phyloP scores from a whole-genome alignment of 495 filamentous ascomycete species.

The Penicillium cataractarum region DNA sequence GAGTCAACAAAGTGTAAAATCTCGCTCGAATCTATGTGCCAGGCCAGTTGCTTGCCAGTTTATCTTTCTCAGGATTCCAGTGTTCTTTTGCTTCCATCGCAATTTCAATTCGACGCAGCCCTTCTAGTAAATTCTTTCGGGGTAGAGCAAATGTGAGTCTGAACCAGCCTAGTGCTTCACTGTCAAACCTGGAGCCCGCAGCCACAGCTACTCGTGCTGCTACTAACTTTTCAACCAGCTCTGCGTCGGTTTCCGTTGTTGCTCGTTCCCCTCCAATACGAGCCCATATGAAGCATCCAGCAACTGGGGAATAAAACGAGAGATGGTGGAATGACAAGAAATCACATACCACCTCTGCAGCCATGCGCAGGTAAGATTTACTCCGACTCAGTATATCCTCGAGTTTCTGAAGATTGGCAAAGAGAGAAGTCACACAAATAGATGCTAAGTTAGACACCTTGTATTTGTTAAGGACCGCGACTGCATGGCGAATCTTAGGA shows the following conservation, averaged over 20 bases:
- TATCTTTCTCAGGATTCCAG: background rate
- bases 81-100: background rate
- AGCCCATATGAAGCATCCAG: background rate
- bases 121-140: background rate
- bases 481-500: background rate
- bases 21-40: background rate
- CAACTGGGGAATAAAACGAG: background rate
- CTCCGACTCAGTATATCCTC: background rate
- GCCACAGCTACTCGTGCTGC: background rate
- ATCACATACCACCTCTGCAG: background rate
- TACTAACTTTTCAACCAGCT: background rate
- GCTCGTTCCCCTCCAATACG: background rate
- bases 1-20: background rate
- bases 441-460: background rate
- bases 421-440: background rate
- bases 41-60: background rate
- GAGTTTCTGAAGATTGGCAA: background rate
- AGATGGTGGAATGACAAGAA: background rate
- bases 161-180: background rate
- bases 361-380: background rate
- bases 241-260: background rate
- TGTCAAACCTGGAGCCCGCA: background rate
- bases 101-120: background rate
- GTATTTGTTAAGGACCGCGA: background rate
- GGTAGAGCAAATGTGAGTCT: slow-evolving; percentile 1